These are phyloP conservation scores for Nitzschia inconspicua DNA, from an alignment of 108 stramenopile species.

Conservation along the genomic window DNA sequence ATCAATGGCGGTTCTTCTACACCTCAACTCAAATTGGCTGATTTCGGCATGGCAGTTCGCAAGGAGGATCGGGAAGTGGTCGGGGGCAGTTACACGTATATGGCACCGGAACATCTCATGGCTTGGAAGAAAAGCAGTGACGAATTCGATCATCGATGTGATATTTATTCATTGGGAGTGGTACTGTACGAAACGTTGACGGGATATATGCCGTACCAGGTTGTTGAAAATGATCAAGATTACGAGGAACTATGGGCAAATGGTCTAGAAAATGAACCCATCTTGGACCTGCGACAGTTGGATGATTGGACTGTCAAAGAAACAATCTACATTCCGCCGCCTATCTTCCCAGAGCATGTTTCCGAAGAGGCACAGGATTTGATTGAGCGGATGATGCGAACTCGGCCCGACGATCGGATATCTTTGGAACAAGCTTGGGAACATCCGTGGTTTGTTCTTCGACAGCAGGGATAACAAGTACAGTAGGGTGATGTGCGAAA, in stretches of 20 bases:
- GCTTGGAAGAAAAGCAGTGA: conserved; percentile 23
- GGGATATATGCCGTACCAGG: conserved; percentile 28
- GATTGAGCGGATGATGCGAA: conserved; percentile 15
- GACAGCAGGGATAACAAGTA: too few species aligned
- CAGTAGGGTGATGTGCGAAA: too few species aligned
- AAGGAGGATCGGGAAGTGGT: conserved; percentile 11
- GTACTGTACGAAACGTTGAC: conserved; percentile 26
- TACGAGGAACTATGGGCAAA: background rate
- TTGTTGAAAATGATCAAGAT: background rate
- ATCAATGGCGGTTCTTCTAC: too few species aligned
- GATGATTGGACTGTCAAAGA: conserved; percentile 3
- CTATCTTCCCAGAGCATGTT: conserved; percentile 13
- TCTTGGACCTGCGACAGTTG: conserved; percentile 18
- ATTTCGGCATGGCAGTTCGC: conserved; percentile 26
- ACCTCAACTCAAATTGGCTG: conserved; percentile 15
- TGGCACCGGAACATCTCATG: conserved; percentile 30
- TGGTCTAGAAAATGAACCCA: background rate
- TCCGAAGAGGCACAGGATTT: conserved; percentile 22
- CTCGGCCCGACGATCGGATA: conserved; percentile 2
- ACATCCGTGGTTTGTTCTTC: conserved; percentile 20
- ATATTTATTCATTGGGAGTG: conserved; percentile 34
- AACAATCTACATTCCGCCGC: conserved; percentile 15
- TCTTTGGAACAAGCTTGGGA: conserved; percentile 10
- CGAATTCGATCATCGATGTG: conserved; percentile 26
- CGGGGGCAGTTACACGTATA: conserved; percentile 22